Conservation (phyloP, 2,329 filamentous ascomycete genomes). For the Fusarium vanettenii region DNA sequence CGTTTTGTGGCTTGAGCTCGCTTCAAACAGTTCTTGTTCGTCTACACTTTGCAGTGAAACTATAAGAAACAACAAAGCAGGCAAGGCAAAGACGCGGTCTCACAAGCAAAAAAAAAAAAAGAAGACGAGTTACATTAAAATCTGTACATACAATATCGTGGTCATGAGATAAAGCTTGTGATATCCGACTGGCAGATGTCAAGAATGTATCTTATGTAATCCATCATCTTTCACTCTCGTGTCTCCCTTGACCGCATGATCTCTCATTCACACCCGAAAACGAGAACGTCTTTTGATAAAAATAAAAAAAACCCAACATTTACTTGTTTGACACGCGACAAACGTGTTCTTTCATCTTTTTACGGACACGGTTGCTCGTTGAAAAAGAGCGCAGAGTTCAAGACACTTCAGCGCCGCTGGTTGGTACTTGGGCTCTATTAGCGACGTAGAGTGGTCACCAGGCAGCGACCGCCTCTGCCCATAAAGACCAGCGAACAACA, state of each 20-base stretch:
- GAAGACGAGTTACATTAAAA: not conserved
- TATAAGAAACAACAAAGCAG: not conserved
- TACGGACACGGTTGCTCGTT: conserved; percentile 16
- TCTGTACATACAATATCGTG: not conserved
- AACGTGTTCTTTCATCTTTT: not conserved
- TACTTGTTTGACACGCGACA: not conserved
- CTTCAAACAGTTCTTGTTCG: not conserved
- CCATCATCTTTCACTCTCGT: not conserved
- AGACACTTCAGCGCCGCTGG: conserved; percentile 20
- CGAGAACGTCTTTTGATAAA: not conserved
- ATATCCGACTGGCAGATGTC: not conserved
- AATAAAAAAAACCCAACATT: not conserved
- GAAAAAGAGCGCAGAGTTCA: not conserved
- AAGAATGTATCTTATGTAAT: not conserved
- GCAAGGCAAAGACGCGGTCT: not conserved
- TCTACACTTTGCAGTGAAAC: not conserved
- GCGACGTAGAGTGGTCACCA: conserved; percentile 37
- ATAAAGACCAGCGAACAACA: conserved; percentile 14
- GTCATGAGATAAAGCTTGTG: not conserved
- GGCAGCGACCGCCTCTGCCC: conserved; percentile 36
- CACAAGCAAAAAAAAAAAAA: not conserved
- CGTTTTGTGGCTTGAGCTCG: not conserved
- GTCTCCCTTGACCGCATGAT: not conserved
- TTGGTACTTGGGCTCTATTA: conserved; percentile 22
- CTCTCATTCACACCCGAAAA: not conserved